phyloP scores from a whole-genome alignment of 208 protist genomes.

The Endotrypanum monterogeii region DNA sequence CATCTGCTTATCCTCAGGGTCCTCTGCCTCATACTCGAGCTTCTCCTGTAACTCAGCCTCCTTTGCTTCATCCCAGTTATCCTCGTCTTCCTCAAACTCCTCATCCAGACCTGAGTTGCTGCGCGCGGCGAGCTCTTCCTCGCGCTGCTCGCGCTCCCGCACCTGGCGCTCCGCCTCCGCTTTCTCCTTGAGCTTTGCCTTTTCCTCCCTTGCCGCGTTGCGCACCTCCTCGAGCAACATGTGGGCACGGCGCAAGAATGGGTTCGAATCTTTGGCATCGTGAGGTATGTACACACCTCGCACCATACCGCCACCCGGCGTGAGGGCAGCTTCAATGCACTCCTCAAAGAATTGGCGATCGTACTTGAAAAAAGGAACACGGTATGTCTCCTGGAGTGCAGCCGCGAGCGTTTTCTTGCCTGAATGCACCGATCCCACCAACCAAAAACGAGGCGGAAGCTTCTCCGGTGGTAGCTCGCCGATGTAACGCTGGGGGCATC shows the following conservation, averaged over 20 bases:
- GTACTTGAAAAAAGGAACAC: conserved; percentile 71
- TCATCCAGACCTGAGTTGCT: conserved; percentile 35
- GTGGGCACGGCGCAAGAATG: conserved; percentile 50
- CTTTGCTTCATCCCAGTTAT: conserved; percentile 65
- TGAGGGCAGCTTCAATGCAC: conserved; percentile 66
- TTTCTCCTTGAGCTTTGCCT: conserved; percentile 40
- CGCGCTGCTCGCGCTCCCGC: conserved; percentile 52
- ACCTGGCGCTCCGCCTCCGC: conserved; percentile 57
- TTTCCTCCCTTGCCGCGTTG: conserved; percentile 57
- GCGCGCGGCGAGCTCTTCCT: conserved; percentile 36
- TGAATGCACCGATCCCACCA: conserved; percentile 61
- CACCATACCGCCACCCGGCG: conserved; percentile 53
- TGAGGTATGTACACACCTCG: conserved; percentile 63
- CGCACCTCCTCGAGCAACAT: conserved; percentile 61
- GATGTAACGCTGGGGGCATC: conserved; percentile 71
- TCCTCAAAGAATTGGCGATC: conserved; percentile 75
- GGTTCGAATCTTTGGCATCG: conserved; percentile 38
- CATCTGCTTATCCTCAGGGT: conserved; percentile 73
- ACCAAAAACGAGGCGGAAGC: conserved; percentile 78
- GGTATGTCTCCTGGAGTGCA: conserved; percentile 53
- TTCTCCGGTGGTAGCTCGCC: conserved; percentile 39
- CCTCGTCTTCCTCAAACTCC: conserved; percentile 53
- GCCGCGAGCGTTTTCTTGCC: conserved; percentile 79
- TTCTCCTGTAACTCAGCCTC: conserved; percentile 69
- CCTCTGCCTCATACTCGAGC: conserved; percentile 88